Conservation (phyloP, 768 basidiomycete species). For the Mycena epipterygia region DNA sequence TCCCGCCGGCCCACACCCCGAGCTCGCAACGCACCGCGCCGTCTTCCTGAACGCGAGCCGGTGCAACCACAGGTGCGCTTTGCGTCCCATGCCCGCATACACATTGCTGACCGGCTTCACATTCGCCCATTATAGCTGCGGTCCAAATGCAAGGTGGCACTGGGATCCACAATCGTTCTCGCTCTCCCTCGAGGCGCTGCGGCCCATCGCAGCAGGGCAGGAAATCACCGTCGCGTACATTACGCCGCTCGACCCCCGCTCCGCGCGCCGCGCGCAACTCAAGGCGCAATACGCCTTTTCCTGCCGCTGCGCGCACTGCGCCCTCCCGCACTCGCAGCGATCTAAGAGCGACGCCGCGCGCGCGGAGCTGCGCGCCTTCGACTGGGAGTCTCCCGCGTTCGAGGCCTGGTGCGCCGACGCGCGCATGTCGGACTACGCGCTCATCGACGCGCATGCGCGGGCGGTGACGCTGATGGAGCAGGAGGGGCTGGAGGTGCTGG, state of each 20-base stretch:
- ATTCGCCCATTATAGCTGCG: slow-evolving; percentile 45
- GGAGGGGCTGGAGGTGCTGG: slow-evolving; percentile 50
- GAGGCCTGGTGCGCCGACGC: slow-evolving; percentile 51
- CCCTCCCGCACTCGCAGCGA: slow-evolving; percentile 24
- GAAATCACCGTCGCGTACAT: slow-evolving; percentile 57
- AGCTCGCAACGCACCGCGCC: slow-evolving; percentile 49
- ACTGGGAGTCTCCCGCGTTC: slow-evolving; percentile 49
- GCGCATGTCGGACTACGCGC: slow-evolving; percentile 40
- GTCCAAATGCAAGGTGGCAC: slow-evolving; percentile 55
- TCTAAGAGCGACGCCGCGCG: slow-evolving; percentile 47
- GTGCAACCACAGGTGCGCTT: slow-evolving; percentile 56
- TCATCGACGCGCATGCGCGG: slow-evolving; percentile 49
- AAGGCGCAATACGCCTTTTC: slow-evolving; percentile 46
- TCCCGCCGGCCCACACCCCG: slow-evolving; percentile 39
- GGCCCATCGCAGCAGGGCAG: slow-evolving; percentile 49
- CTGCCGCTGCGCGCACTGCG: slow-evolving; percentile 49
- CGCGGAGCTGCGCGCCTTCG: slow-evolving; percentile 42
- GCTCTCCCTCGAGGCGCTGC: slow-evolving; percentile 49
- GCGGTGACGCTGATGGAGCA: slow-evolving; percentile 47
- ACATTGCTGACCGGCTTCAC: not conserved
- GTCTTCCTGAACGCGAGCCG: slow-evolving; percentile 53
- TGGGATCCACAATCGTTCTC: slow-evolving; percentile 52
- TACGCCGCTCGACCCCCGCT: slow-evolving; percentile 39
- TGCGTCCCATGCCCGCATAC: not conserved
- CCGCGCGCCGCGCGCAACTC: slow-evolving; percentile 34